phyloP scores from a whole-genome alignment of 2,329 filamentous ascomycete species.

The Catunica adiposa region DNA sequence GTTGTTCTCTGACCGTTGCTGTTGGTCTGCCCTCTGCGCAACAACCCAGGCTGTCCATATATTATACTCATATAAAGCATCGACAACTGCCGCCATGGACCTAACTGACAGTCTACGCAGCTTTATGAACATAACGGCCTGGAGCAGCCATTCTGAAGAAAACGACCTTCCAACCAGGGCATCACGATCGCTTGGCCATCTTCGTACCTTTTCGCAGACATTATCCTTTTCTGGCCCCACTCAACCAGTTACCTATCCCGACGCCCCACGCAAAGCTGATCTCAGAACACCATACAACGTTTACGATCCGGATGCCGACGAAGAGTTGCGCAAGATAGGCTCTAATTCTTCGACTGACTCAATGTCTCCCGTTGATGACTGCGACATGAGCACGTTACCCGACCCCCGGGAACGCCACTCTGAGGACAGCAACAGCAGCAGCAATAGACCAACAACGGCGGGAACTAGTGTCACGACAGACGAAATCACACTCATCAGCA shows the following conservation, averaged over 20 bases:
- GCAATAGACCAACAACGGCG: background rate
- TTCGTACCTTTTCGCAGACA: slow-evolving; percentile 13
- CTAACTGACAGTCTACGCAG: slow-evolving; percentile 21
- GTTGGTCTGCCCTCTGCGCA: background rate
- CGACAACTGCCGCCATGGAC: slow-evolving; percentile 3
- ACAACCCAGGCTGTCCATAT: too few relatives aligned
- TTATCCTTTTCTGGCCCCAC: slow-evolving; percentile 5
- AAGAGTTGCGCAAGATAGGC: background rate
- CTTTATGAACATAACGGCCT: slow-evolving; percentile 38
- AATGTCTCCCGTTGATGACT: slow-evolving; percentile 25
- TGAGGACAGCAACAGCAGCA: slow-evolving; percentile 7
- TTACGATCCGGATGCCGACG: slow-evolving; percentile 13
- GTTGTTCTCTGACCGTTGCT: background rate
- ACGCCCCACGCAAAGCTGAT: slow-evolving; percentile 4
- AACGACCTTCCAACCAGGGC: slow-evolving; percentile 9
- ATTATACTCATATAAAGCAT: background rate
- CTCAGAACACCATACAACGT: slow-evolving; percentile 10
- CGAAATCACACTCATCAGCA: slow-evolving; percentile 80
- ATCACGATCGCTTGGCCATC: slow-evolving; percentile 10
- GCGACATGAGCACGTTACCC: slow-evolving; percentile 53
- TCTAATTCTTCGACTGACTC: slow-evolving; percentile 1
- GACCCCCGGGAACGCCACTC: slow-evolving; percentile 40
- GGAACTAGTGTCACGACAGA: slow-evolving; percentile 24
- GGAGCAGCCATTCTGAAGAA: slow-evolving; percentile 27
- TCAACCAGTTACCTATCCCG: slow-evolving; percentile 3